Evolutionary conservation across 805 yeast genomes (phyloP), one percentile per base, ranked within the genome.

Genomic region (Lachancea sp.): DNA sequence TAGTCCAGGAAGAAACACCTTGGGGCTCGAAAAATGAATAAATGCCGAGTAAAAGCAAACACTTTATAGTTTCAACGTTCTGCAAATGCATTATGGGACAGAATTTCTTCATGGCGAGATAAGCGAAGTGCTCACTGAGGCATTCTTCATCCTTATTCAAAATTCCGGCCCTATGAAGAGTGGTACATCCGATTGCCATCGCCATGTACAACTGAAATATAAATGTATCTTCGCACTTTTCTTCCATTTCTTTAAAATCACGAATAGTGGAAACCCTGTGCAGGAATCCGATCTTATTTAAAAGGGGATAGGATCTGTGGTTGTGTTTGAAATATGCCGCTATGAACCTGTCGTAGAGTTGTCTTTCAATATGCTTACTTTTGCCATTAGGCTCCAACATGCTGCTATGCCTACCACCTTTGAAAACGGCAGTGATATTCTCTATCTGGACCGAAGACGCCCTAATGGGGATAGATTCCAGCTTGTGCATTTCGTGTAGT

Each of bases 171-270:
- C 68, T 56, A 32, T 68, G 69, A 36, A 75, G 54, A 2, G 76
- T 68, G 8, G 77, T 70, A 40, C 77, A 72, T 1, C 80, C 80
- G 30, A 74, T 70, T 4, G 78, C 75, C 58, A 74, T 63, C 2
- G 74, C 67, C 74, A 76, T 70, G 51, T 67, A 69, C 8, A 75
- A 47, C 54, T 75, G 74, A 46, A 73, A 75, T 18, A 63, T 55
- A 16, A 60, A 61, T 2, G 47, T 35, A 12, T 49, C 52, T 40
- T 55, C 58, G 35, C 47, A 48, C 15, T 43, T 39, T 13, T 47
- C 50, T 18, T 55, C 47, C 41, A 59, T 54, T 16, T 57, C 54
- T 24, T 65, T 60, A 25, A 66, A 58, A 25, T 55, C 54, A 6
- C 55, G 38, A 4, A 63, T 54, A 2, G 53, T 51, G 2, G 60